These are phyloP conservation scores for Claviceps sp. DNA, from an alignment of 2,329 filamentous ascomycete genomes.

Conservation along the genomic window DNA sequence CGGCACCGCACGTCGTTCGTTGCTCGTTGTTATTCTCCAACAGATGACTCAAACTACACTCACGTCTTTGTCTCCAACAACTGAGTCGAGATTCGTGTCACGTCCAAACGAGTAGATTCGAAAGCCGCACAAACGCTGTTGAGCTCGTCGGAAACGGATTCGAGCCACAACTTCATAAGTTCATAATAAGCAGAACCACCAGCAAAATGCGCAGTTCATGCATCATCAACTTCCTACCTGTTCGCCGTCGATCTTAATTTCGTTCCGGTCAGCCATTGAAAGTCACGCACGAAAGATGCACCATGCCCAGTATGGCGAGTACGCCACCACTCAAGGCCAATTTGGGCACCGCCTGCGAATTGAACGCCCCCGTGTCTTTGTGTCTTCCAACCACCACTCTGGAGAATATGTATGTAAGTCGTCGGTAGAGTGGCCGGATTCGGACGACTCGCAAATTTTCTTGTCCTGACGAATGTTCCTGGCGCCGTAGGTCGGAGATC, in stretches of 20 bases:
- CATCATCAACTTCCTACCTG: constrained; percentile 1
- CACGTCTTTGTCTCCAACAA: not conserved
- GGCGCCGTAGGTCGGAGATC: not conserved
- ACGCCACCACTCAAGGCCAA: constrained; percentile 1
- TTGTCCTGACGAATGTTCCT: not conserved
- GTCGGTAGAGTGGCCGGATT: not conserved
- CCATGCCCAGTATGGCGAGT: not conserved
- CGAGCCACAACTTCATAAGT: constrained; percentile 1
- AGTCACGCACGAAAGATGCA: not conserved
- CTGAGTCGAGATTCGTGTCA: not conserved
- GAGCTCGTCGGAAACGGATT: not conserved
- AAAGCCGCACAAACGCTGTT: constrained; percentile 1
- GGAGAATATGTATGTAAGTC: constrained; percentile 5
- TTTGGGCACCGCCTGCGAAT: not conserved
- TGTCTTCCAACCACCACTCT: constrained; percentile 6
- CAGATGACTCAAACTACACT: no score
- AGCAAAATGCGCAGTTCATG: constrained; percentile 1
- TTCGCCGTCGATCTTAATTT: not conserved
- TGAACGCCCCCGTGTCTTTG: not conserved
- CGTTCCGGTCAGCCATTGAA: not conserved
- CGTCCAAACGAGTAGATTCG: not conserved
- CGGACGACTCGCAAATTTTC: not conserved
- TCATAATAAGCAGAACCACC: not conserved
- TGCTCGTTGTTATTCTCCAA: no score
- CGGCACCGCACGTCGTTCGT: no score